phyloP scores from a whole-genome alignment of 805 yeast genomes.

The Yamadazyma sp. region DNA sequence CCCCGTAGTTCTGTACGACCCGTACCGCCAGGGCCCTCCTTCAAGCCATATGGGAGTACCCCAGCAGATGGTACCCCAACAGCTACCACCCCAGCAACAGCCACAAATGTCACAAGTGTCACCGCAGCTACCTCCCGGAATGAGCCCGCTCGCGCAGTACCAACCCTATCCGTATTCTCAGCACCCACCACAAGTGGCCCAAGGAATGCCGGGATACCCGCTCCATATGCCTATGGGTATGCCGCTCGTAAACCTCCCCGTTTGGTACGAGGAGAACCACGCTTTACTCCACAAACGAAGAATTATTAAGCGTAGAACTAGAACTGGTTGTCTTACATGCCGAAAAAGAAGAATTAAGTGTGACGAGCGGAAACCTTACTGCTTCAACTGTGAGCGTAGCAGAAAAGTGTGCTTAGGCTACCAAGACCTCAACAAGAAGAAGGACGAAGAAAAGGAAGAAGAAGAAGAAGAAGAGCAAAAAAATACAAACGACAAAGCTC shows the following conservation, averaged over 20 bases:
- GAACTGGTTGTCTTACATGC: constrained; percentile 77
- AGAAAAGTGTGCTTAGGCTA: constrained; percentile 70
- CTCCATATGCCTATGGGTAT: constrained; percentile 3
- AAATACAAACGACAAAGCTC: not conserved
- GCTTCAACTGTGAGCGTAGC: constrained; percentile 65
- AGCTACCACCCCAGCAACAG: too few relatives aligned
- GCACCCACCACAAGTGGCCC: constrained; percentile 7
- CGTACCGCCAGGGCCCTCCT: constrained; percentile 5
- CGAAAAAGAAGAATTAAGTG: constrained; percentile 71
- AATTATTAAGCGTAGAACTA: constrained; percentile 58
- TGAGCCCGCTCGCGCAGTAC: constrained; percentile 2
- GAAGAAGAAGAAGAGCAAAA: not conserved
- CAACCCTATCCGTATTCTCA: constrained; percentile 3
- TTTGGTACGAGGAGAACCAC: constrained; percentile 18
- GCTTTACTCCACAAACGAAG: constrained; percentile 31
- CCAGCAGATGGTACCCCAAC: too few relatives aligned
- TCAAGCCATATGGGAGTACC: too few relatives aligned
- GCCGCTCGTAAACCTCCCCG: constrained; percentile 9
- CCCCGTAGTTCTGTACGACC: constrained; percentile 2
- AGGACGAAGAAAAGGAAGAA: constrained; percentile 7
- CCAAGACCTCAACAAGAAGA: constrained; percentile 29
- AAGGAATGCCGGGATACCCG: constrained; percentile 5
- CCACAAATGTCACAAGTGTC: too few relatives aligned
- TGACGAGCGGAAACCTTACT: constrained; percentile 70
- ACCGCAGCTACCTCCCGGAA: not conserved